Conservation (phyloP, 164 flowering plant species). For the Umbellularia californica region DNA sequence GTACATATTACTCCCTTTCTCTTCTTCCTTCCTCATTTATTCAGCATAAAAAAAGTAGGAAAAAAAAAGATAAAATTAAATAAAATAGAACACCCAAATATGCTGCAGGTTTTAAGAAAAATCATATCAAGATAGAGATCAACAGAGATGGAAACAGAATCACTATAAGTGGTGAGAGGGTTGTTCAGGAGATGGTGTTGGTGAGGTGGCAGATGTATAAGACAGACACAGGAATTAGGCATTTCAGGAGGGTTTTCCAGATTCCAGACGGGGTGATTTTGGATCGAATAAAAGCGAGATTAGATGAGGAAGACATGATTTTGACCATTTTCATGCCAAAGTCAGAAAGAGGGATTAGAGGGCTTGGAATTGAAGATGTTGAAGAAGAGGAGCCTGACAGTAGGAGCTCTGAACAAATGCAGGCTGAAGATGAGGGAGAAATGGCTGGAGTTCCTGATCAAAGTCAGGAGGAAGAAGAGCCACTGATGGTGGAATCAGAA, state of each 20-base stretch:
- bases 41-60: background rate
- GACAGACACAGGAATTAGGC: constrained; percentile 35
- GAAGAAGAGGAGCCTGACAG: constrained; percentile 24
- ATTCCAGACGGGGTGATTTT: constrained; percentile 59
- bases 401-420: constrained; percentile 3
- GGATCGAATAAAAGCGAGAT: constrained; percentile 53
- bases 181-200: constrained; percentile 46
- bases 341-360: constrained; percentile 38
- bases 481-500: background rate
- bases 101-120: constrained; percentile 43
- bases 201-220: constrained; percentile 34
- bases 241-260: constrained; percentile 46
- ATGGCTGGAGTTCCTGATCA: constrained; percentile 2
- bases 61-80: background rate
- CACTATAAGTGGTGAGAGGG: constrained; percentile 43
- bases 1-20: constrained; percentile 14
- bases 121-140: constrained; percentile 46
- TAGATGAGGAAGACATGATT: constrained; percentile 38
- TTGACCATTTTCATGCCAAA: constrained; percentile 58
- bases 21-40: background rate
- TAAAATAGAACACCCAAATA: background rate
- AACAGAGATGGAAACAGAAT: constrained; percentile 51
- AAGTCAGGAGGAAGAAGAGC: background rate
- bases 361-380: constrained; percentile 44
- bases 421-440: constrained; percentile 1